Conservation (phyloP, 2,329 filamentous ascomycete species). For the Colletotrichum musae region DNA sequence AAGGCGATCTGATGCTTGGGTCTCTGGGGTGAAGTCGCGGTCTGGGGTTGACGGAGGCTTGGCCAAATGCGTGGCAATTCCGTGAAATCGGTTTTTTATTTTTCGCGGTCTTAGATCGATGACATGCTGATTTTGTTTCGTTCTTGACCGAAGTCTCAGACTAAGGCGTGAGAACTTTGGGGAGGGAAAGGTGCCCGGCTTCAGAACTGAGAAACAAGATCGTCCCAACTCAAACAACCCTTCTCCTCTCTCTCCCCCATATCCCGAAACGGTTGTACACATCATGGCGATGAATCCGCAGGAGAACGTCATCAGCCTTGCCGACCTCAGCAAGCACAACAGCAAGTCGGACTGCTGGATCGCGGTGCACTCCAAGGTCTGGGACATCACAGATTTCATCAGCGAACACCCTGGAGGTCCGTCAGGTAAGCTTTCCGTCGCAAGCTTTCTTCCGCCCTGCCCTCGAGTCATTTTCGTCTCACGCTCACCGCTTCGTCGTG, state of each 20-base stretch:
- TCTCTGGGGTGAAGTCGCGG: background rate
- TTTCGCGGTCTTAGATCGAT: background rate
- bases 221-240: background rate
- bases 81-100: background rate
- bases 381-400: slow-evolving; percentile 78
- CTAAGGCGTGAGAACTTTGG: background rate
- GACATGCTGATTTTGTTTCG: background rate
- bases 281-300: slow-evolving; percentile 16
- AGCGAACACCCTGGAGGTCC: slow-evolving; percentile 55
- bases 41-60: background rate
- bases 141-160: slow-evolving; percentile 3
- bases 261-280: background rate
- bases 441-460: background rate
- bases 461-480: background rate
- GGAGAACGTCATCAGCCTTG: slow-evolving; percentile 42
- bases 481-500: slow-evolving; percentile 39
- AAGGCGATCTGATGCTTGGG: background rate
- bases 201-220: background rate
- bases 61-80: slow-evolving; percentile 1
- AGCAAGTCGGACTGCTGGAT: slow-evolving; percentile 72
- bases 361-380: slow-evolving; percentile 77
- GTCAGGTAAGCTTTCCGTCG: slow-evolving; percentile 46
- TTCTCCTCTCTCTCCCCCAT: background rate
- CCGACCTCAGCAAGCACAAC: slow-evolving; percentile 64
- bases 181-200: background rate